These are phyloP conservation scores for Pestalotiopsis fici DNA, from an alignment of 2,329 filamentous ascomycete genomes.

Conservation along the genomic window DNA sequence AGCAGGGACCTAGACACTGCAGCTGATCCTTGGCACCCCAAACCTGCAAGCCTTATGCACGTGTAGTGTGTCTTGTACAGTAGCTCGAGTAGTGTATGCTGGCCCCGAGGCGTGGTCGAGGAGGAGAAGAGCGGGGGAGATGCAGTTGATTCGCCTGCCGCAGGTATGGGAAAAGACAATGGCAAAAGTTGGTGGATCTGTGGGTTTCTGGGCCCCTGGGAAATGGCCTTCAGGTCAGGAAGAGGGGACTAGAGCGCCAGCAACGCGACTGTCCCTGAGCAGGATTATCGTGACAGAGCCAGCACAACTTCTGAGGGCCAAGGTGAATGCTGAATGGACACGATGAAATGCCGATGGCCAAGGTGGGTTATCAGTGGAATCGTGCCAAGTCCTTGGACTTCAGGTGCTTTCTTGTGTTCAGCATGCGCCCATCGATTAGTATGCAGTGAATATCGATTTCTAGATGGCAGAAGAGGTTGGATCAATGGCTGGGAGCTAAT, in stretches of 20 bases:
- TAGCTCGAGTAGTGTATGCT: too few species aligned
- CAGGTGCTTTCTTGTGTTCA: neutral
- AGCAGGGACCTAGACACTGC: conserved; percentile 5
- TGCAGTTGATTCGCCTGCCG: conserved; percentile 1
- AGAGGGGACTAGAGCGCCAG: neutral
- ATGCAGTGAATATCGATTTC: too few species aligned
- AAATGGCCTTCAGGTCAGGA: neutral
- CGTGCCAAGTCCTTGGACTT: neutral
- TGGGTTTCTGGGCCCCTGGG: neutral
- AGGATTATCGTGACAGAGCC: too few species aligned
- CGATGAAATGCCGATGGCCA: neutral
- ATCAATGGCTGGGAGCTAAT: neutral
- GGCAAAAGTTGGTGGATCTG: neutral
- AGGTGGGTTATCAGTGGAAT: neutral
- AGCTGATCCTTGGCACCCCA: neutral
- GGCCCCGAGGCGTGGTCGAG: neutral
- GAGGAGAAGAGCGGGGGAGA: neutral
- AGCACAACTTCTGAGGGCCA: neutral
- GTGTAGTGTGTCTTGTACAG: neutral
- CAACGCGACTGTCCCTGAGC: too few species aligned
- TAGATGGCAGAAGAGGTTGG: neutral
- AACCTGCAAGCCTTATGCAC: neutral
- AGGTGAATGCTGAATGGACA: neutral
- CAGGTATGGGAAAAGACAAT: neutral
- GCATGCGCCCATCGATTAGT: too few species aligned